A percentile compares a stretch with the other conserved stretches of the same genome.
Evolutionary conservation across 345 rosid species (phyloP).

Genomic region (Turnera subulata): DNA sequence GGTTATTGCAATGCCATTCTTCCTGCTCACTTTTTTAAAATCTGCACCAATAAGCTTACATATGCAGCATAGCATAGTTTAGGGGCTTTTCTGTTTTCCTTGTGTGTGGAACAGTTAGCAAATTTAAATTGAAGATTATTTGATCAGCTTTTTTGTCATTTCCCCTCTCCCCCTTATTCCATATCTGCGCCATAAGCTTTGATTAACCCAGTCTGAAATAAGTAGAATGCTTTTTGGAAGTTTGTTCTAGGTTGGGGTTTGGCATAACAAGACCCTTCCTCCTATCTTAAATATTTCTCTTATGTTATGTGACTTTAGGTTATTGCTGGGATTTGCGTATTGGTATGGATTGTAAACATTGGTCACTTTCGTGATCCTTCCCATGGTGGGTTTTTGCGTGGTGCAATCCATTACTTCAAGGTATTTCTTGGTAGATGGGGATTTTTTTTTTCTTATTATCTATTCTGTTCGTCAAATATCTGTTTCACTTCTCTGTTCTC

Average conservation of each 20-base stretch:
- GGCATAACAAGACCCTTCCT: neutral
- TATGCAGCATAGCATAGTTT: no score
- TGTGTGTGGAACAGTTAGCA: no score
- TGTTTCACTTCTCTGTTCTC: neutral
- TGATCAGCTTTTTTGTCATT: no score
- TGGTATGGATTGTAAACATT: constrained; percentile 98
- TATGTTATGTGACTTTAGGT: constrained; percentile 48
- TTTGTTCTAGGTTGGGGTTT: neutral
- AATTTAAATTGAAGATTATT: no score
- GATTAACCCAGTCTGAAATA: neutral
- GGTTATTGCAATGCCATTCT: constrained; percentile 42
- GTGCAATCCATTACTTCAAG: constrained; percentile 98
- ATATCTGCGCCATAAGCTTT: neutral
- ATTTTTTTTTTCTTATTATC: neutral
- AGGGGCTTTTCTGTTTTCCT: no score
- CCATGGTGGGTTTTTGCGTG: constrained; percentile 91
- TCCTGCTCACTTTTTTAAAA: neutral
- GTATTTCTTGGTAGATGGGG: constrained; percentile 29
- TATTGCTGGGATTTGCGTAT: constrained; percentile 93
- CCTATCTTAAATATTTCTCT: neutral
- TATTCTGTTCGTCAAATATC: neutral
- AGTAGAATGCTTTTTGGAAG: neutral
- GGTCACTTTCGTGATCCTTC: constrained; percentile 96
- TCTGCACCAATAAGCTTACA: neutral
- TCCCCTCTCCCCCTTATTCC: neutral